Evolutionary conservation across 768 basidiomycete species (phyloP).

Genomic region (Lactarius evosmus): DNA sequence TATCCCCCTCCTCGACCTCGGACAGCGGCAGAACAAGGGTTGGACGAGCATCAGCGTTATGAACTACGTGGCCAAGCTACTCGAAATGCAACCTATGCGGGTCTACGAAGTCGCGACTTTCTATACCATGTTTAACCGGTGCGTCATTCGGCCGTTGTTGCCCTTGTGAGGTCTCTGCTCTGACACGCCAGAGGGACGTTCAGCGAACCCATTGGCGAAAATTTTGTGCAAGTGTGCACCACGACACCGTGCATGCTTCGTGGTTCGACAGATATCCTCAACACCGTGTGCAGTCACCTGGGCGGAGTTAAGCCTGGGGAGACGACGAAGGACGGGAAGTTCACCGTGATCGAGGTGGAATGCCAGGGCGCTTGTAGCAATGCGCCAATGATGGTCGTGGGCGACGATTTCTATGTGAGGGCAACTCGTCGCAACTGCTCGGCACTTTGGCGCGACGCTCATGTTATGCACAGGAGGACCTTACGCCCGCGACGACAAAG

Average conservation of each 20-base stretch:
- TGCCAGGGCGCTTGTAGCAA: slow-evolving; percentile 99
- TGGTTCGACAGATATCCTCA: slow-evolving; percentile 86
- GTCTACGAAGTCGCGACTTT: slow-evolving; percentile 99
- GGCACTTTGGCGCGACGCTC: slow-evolving; percentile 25
- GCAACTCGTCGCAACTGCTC: slow-evolving; percentile 32
- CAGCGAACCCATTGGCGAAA: slow-evolving; percentile 88
- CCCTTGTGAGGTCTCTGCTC: neutral
- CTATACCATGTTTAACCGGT: slow-evolving; percentile 99
- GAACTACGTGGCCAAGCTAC: slow-evolving; percentile 93
- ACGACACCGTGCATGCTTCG: slow-evolving; percentile 97
- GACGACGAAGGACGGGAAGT: slow-evolving; percentile 95
- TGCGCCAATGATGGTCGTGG: slow-evolving; percentile 94
- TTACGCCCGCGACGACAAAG: slow-evolving; percentile 72
- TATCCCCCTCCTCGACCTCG: slow-evolving; percentile 94
- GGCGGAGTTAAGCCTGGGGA: slow-evolving; percentile 82
- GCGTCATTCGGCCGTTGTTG: slow-evolving; percentile 28
- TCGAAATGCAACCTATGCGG: slow-evolving; percentile 96
- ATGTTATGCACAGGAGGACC: slow-evolving; percentile 61
- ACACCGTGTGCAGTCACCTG: slow-evolving; percentile 79
- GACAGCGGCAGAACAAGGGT: slow-evolving; percentile 95
- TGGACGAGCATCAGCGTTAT: slow-evolving; percentile 99
- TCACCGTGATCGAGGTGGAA: slow-evolving; percentile 97
- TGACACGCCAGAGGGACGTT: neutral
- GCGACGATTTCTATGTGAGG: slow-evolving; percentile 93
- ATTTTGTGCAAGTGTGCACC: slow-evolving; percentile 98